A percentile compares a stretch with the other conserved stretches of the same genome.
Conservation (phyloP, 192 early-diverging fungal species). For the Jimgerdemannia flammicorona region DNA sequence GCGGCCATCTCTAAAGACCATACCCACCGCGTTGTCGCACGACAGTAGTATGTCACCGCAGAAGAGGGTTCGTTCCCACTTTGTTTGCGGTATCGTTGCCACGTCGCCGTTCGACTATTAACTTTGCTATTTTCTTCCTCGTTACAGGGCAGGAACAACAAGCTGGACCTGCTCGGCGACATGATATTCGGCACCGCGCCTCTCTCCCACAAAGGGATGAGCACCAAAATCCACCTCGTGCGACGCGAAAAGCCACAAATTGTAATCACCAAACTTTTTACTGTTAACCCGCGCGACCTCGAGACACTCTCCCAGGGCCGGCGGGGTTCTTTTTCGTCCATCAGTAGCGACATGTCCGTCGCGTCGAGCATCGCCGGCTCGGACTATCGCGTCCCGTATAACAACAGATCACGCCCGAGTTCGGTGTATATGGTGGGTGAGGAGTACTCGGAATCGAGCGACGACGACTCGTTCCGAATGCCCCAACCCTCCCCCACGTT, state of each 20-base stretch:
- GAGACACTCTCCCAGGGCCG: constrained; percentile 16
- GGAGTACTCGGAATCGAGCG: constrained; percentile 24
- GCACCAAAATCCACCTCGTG: constrained; percentile 41
- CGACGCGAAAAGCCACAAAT: constrained; percentile 34
- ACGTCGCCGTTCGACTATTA: too few relatives aligned
- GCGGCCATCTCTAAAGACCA: constrained; percentile 4
- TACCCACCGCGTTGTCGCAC: not conserved
- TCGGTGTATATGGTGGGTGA: constrained; percentile 6
- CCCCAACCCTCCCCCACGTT: constrained; percentile 10
- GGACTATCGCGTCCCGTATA: not conserved
- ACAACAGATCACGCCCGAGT: not conserved
- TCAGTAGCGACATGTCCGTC: constrained; percentile 35
- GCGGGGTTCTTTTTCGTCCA: constrained; percentile 35
- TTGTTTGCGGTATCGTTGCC: too few relatives aligned
- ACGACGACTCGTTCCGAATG: constrained; percentile 24
- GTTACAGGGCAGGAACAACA: not conserved
- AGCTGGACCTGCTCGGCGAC: constrained; percentile 38
- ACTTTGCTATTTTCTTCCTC: not conserved
- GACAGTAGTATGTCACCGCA: not conserved
- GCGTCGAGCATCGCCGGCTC: constrained; percentile 11
- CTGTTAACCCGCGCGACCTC: constrained; percentile 26
- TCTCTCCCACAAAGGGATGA: constrained; percentile 45
- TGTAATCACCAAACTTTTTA: constrained; percentile 37
- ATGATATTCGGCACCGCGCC: constrained; percentile 53
- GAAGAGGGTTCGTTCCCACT: not conserved